A percentile compares a stretch with the other conserved stretches of the same genome.
Conservation (phyloP, 2,329 filamentous ascomycete species). For the Phaeophleospora eucalypticola region DNA sequence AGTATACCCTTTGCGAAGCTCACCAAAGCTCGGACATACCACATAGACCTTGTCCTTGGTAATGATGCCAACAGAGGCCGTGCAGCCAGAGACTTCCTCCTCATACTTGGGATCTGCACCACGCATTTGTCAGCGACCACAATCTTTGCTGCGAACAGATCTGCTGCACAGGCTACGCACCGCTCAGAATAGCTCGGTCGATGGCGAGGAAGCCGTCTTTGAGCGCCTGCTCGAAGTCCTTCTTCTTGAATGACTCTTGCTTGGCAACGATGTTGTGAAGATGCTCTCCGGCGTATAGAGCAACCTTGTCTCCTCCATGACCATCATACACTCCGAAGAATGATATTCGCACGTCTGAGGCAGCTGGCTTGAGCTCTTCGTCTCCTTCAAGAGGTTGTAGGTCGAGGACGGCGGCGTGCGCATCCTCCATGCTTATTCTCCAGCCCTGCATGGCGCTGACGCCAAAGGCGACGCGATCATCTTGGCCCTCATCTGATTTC, state of each 20-base stretch:
- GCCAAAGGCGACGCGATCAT: slow-evolving; percentile 89
- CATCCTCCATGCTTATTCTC: slow-evolving; percentile 99
- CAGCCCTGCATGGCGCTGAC: slow-evolving; percentile 99
- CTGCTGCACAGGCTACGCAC: slow-evolving; percentile 50
- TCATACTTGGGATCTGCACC: slow-evolving; percentile 85
- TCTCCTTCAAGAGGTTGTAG: slow-evolving; percentile 61
- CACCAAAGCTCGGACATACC: slow-evolving; percentile 56
- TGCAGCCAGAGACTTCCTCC: slow-evolving; percentile 97
- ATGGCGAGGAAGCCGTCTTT: slow-evolving; percentile 97
- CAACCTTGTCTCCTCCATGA: slow-evolving; percentile 95
- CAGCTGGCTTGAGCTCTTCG: slow-evolving; percentile 52
- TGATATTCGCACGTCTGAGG: slow-evolving; percentile 69
- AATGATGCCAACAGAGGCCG: slow-evolving; percentile 84
- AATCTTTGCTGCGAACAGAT: background rate
- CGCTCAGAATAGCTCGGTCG: slow-evolving; percentile 90
- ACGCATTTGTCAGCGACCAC: slow-evolving; percentile 23
- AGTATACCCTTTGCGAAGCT: slow-evolving; percentile 60
- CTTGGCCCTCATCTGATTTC: slow-evolving; percentile 84
- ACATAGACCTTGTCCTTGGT: slow-evolving; percentile 90
- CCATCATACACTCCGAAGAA: slow-evolving; percentile 99
- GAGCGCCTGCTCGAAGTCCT: slow-evolving; percentile 89
- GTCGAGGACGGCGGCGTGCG: slow-evolving; percentile 85
- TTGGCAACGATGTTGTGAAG: slow-evolving; percentile 92
- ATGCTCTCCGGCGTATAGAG: slow-evolving; percentile 84
- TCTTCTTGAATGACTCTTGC: slow-evolving; percentile 87